A percentile compares a stretch with the other conserved stretches of the same genome.
These are phyloP conservation scores for Dryas alaskensis DNA, from an alignment of 306 rosid genomes.

Conservation along the genomic window DNA sequence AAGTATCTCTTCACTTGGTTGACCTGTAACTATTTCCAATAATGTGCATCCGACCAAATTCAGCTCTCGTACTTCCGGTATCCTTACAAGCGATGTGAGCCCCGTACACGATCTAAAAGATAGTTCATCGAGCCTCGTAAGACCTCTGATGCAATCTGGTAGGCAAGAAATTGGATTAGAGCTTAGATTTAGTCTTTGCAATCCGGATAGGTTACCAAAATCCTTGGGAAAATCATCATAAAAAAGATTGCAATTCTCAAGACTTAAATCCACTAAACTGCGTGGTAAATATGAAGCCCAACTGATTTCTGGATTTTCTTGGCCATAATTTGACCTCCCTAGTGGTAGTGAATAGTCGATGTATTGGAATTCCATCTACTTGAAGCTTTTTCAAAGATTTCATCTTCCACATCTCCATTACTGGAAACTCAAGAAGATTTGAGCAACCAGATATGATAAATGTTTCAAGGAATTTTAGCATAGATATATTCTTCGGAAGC, in stretches of 20 bases:
- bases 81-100: not conserved
- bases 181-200: not conserved
- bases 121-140: not conserved
- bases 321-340: not conserved
- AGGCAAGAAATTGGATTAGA: not conserved
- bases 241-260: not conserved
- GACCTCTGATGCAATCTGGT: not conserved
- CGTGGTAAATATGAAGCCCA: not conserved
- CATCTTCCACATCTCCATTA: not conserved
- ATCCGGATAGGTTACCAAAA: not conserved
- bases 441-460: slow-evolving; percentile 11
- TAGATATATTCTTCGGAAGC: slow-evolving; percentile 1
- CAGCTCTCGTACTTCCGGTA: not conserved
- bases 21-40: not conserved
- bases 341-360: not conserved
- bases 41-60: not conserved
- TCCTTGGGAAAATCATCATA: not conserved
- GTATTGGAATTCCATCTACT: not conserved
- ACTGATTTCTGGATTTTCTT: not conserved
- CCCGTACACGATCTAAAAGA: not conserved
- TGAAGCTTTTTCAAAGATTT: not conserved
- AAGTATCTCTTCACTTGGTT: not conserved
- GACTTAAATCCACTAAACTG: not conserved
- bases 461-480: not conserved
- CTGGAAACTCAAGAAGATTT: not conserved